These are phyloP conservation scores for Pleurostoma richardsiae DNA, from an alignment of 2,329 filamentous ascomycete genomes.

Conservation along the genomic window DNA sequence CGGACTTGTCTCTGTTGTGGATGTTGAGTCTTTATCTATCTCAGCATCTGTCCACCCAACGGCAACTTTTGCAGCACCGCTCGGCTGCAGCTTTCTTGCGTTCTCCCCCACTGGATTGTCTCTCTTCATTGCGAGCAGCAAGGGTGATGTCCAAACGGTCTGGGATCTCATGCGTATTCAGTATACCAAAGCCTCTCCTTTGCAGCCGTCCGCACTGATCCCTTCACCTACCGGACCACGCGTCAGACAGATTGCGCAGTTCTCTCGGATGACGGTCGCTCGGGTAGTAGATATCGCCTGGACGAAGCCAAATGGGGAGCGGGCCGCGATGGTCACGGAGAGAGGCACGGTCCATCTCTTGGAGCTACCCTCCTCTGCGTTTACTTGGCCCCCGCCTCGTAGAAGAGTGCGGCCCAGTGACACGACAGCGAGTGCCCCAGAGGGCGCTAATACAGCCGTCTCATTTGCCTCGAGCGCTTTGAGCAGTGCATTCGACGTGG, in stretches of 20 bases:
- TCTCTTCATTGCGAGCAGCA: slow-evolving; percentile 74
- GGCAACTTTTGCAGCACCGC: slow-evolving; percentile 64
- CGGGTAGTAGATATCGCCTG: slow-evolving; percentile 87
- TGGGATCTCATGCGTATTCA: slow-evolving; percentile 72
- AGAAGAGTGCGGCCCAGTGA: slow-evolving; percentile 41
- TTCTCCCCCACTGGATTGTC: slow-evolving; percentile 70
- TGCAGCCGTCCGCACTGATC: slow-evolving; percentile 42
- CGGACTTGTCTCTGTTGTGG: slow-evolving; percentile 69
- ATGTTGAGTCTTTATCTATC: slow-evolving; percentile 55
- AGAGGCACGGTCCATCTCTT: slow-evolving; percentile 93
- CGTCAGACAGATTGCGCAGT: slow-evolving; percentile 82
- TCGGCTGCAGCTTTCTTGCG: slow-evolving; percentile 77
- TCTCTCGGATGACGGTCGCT: slow-evolving; percentile 86
- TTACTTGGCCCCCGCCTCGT: slow-evolving; percentile 78
- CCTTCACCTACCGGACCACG: slow-evolving; percentile 46
- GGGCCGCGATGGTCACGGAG: slow-evolving; percentile 84
- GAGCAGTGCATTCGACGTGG: slow-evolving; percentile 64
- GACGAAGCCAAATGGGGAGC: slow-evolving; percentile 76
- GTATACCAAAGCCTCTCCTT: slow-evolving; percentile 54
- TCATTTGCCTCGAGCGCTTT: slow-evolving; percentile 67
- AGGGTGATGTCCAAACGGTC: slow-evolving; percentile 77
- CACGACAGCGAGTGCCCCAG: slow-evolving; percentile 38
- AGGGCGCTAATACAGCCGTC: slow-evolving; percentile 50
- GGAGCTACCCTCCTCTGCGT: slow-evolving; percentile 76
- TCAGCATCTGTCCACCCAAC: slow-evolving; percentile 55